These are phyloP conservation scores for Podochytrium sp. DNA, from an alignment of 192 early-diverging fungal species.

Conservation along the genomic window DNA sequence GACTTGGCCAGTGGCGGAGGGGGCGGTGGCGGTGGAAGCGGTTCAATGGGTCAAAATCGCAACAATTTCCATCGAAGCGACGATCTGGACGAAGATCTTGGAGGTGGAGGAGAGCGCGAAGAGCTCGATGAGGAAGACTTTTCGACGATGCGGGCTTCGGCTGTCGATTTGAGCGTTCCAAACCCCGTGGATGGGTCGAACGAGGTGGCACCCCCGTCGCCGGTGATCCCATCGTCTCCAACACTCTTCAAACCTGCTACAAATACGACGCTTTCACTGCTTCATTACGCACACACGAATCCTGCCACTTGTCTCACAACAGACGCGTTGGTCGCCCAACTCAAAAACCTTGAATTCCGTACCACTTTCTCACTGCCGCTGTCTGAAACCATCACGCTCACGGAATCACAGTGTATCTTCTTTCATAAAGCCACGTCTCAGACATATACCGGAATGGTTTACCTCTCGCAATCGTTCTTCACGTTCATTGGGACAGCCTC, in stretches of 20 bases:
- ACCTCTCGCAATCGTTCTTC: constrained; percentile 56
- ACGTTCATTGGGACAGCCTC: constrained; percentile 39
- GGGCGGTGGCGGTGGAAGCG: constrained; percentile 37
- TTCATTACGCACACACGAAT: constrained; percentile 46
- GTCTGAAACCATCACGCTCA: constrained; percentile 49
- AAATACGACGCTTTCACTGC: constrained; percentile 19
- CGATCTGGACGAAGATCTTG: constrained; percentile 12
- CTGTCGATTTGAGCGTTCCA: constrained; percentile 7
- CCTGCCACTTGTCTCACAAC: constrained; percentile 36
- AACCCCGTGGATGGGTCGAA: not conserved
- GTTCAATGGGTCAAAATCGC: not conserved
- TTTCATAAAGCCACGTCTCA: constrained; percentile 35
- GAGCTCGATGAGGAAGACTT: constrained; percentile 55
- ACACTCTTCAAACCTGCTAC: constrained; percentile 2
- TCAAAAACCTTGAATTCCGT: constrained; percentile 56
- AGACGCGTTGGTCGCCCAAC: constrained; percentile 40
- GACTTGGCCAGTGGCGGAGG: constrained; percentile 51
- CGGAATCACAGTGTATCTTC: constrained; percentile 49
- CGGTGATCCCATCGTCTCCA: not conserved
- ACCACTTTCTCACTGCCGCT: constrained; percentile 49
- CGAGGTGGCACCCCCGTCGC: not conserved
- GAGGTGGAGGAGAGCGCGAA: constrained; percentile 12
- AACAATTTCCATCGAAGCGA: constrained; percentile 42
- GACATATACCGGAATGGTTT: constrained; percentile 44
- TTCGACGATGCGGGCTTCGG: constrained; percentile 36